A percentile compares a stretch with the other conserved stretches of the same genome.
Evolutionary conservation across 2,329 filamentous ascomycete genomes (phyloP).

Genomic region (Pyricularia pennisetigena): DNA sequence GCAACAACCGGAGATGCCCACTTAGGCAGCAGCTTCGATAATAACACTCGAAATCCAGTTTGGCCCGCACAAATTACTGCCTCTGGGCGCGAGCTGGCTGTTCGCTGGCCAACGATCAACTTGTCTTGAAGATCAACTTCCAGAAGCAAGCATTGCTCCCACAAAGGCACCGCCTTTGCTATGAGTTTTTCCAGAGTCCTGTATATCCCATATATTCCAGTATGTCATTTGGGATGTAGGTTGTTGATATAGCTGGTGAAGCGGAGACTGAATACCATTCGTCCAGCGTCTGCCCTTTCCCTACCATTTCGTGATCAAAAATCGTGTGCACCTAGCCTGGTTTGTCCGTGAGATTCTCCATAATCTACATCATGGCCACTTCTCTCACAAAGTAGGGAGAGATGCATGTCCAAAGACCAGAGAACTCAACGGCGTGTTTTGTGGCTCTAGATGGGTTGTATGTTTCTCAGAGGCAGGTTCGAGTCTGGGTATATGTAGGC

Average conservation of each 20-base stretch:
- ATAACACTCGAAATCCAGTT: not conserved
- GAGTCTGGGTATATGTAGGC: conserved; percentile 10
- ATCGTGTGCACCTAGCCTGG: conserved; percentile 24
- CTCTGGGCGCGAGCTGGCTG: not conserved
- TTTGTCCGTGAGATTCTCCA: conserved; percentile 26
- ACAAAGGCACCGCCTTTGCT: conserved; percentile 26
- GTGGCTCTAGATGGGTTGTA: not conserved
- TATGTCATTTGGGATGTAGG: conserved; percentile 25
- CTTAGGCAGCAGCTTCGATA: not conserved
- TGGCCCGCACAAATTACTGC: not conserved
- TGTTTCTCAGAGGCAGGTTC: conserved; percentile 7
- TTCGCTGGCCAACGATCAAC: not conserved
- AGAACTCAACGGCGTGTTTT: not conserved
- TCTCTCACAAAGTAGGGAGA: conserved; percentile 16
- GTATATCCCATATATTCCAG: conserved; percentile 25
- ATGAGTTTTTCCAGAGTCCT: conserved; percentile 24
- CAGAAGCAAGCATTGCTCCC: conserved; percentile 22
- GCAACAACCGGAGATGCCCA: not conserved
- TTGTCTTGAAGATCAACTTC: not conserved
- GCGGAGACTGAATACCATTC: too few species aligned
- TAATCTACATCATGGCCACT: conserved; percentile 22
- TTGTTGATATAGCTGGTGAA: conserved; percentile 37
- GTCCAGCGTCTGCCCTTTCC: too few species aligned
- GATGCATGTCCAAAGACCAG: too few species aligned
- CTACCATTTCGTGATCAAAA: conserved; percentile 20